phyloP scores from a whole-genome alignment of 2,329 filamentous ascomycete species.

The Aspergillus candidus region DNA sequence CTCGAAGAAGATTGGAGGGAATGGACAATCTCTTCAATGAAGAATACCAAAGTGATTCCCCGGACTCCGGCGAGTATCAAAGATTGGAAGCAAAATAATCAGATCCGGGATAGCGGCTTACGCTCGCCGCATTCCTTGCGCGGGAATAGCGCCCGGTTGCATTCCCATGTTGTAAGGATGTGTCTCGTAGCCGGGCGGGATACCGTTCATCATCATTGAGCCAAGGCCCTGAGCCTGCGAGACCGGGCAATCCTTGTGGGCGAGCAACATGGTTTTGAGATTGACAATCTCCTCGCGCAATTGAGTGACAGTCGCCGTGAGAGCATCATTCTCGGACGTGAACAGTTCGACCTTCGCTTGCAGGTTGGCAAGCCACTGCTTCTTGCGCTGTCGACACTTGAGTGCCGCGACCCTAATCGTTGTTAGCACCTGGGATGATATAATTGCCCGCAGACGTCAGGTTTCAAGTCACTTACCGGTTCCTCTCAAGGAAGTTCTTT shows the following conservation, averaged over 20 bases:
- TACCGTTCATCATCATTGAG: slow-evolving; percentile 37
- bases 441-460: too few relatives aligned
- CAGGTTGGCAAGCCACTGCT: slow-evolving; percentile 94
- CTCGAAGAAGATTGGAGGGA: slow-evolving; percentile 16
- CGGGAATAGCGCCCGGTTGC: slow-evolving; percentile 32
- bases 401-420: slow-evolving; percentile 74
- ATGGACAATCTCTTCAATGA: neutral
- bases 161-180: slow-evolving; percentile 42
- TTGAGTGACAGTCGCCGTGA: slow-evolving; percentile 75
- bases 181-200: slow-evolving; percentile 35
- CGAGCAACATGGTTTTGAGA: slow-evolving; percentile 83
- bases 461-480: slow-evolving; percentile 59
- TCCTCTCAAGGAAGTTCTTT: slow-evolving; percentile 94
- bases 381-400: slow-evolving; percentile 96
- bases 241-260: slow-evolving; percentile 93
- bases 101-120: slow-evolving; percentile 7
- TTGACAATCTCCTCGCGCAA: slow-evolving; percentile 91
- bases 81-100: slow-evolving; percentile 3
- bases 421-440: slow-evolving; percentile 15
- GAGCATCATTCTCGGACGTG: slow-evolving; percentile 80
- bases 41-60: neutral
- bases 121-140: slow-evolving; percentile 34
- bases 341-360: slow-evolving; percentile 93
- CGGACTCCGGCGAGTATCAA: neutral
- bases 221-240: slow-evolving; percentile 74